Conservation (phyloP, 805 yeast species). For the Saccharomycopsis selenospora region DNA sequence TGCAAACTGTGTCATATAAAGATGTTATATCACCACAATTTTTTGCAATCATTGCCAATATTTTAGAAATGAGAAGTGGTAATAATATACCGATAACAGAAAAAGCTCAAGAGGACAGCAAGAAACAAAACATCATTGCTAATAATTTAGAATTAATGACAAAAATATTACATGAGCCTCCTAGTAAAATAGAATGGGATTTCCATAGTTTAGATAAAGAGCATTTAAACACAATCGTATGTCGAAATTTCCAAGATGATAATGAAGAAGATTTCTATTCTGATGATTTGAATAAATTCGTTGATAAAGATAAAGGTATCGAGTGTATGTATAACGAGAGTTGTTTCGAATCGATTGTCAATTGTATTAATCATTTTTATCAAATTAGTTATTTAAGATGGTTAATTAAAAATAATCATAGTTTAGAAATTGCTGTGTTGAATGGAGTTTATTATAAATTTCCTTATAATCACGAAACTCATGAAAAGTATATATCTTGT, state of each 20-base stretch:
- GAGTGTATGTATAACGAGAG: constrained; percentile 39
- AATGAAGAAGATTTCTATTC: constrained; percentile 18
- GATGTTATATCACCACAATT: constrained; percentile 57
- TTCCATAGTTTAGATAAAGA: constrained; percentile 34
- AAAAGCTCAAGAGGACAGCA: constrained; percentile 11
- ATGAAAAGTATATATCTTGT: constrained; percentile 12
- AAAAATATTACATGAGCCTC: constrained; percentile 28
- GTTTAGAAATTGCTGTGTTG: constrained; percentile 29
- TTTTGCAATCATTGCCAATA: constrained; percentile 45
- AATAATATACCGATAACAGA: no score
- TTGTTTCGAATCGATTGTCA: constrained; percentile 34
- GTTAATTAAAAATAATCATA: constrained; percentile 26
- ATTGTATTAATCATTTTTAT: constrained; percentile 42
- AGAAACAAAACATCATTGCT: constrained; percentile 3
- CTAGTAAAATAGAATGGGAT: constrained; percentile 35
- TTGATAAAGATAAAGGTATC: constrained; percentile 5
- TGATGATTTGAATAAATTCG: constrained; percentile 13
- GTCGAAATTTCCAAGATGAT: constrained; percentile 18
- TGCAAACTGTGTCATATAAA: constrained; percentile 37
- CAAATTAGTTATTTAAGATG: constrained; percentile 30
- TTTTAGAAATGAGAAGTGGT: constrained; percentile 32
- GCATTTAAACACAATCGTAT: constrained; percentile 22
- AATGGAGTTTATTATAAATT: constrained; percentile 38
- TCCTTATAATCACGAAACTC: neutral
- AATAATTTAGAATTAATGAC: constrained; percentile 28